Conservation (phyloP, 441 rosid species). For the Eruca vesicaria region DNA sequence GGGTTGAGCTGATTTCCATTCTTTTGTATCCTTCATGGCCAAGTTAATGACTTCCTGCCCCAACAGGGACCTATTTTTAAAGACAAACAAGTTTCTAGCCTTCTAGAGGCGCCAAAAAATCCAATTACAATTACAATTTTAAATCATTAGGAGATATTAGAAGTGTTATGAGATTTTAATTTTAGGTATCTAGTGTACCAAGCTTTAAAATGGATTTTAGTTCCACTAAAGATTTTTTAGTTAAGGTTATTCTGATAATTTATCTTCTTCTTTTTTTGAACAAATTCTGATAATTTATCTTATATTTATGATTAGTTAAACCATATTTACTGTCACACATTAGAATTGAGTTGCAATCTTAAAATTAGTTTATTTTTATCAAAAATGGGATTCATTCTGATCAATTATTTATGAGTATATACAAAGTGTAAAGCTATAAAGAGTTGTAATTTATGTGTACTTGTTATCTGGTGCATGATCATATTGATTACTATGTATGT, state of each 20-base stretch:
- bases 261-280: too few relatives aligned
- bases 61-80: too few relatives aligned
- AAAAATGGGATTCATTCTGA: background rate
- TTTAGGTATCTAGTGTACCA: too few relatives aligned
- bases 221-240: background rate
- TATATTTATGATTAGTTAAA: background rate
- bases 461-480: background rate
- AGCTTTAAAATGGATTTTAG: background rate
- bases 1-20: too few relatives aligned
- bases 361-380: background rate
- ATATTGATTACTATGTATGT: background rate
- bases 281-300: too few relatives aligned
- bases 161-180: too few relatives aligned
- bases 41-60: too few relatives aligned
- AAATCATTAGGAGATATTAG: too few relatives aligned
- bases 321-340: background rate
- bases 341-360: background rate
- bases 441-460: background rate
- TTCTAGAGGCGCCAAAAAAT: too few relatives aligned
- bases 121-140: too few relatives aligned
- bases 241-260: background rate
- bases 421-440: background rate
- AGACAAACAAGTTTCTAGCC: too few relatives aligned
- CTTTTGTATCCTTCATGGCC: too few relatives aligned
- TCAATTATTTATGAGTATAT: background rate